Evolutionary conservation across 257 asterid genomes (phyloP), one percentile per base, ranked within the genome.

Genomic region (Petunia secreta): DNA sequence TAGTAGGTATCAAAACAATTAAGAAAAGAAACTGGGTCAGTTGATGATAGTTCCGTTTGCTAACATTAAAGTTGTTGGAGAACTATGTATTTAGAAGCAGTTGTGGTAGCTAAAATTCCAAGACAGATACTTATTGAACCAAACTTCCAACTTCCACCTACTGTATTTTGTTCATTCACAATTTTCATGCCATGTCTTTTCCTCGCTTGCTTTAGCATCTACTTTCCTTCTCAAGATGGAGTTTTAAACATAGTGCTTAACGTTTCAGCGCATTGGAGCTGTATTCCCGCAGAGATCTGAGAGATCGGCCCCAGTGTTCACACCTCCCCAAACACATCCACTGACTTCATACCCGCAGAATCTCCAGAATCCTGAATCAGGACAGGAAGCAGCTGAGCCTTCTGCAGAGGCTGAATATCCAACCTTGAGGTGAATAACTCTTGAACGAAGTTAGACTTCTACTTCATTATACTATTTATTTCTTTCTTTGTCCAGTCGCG

Each of bases 381-480:
- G 91, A 69, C 88, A 82, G 25, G 93, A 91, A 78, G 93, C 86
- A 75, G 90, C 93, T 39, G 98, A 91, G 87, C 83, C 99, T 81
- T 91, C 99, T 80, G 94, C 94, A 16, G 99, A 90, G 89, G 95
- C 98, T 67, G 98, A 96, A 80, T 91, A 88, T 88, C 99, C 99
- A 75, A 85, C 98, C 80, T 85, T 96, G 88, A 96, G 95, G 99
- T 96, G 81, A 83, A 69, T 75, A 15, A 9, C 48, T 53, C 74
- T 25, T 48, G 77, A 46, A 46, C 25, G 59, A 69, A 69, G 57
- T 46, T 69, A 46, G 25, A 69, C 77, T 46, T 69, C 10, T 71
- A 48, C 48, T 39, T 71, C 60, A 71, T 48, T 59, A 46, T 71
- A 11, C 77, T 71, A 3, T 71, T 71, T 11, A 43, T 1, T 36